Conservation (phyloP, 2,329 filamentous ascomycete species). For the Metarhizium album region DNA sequence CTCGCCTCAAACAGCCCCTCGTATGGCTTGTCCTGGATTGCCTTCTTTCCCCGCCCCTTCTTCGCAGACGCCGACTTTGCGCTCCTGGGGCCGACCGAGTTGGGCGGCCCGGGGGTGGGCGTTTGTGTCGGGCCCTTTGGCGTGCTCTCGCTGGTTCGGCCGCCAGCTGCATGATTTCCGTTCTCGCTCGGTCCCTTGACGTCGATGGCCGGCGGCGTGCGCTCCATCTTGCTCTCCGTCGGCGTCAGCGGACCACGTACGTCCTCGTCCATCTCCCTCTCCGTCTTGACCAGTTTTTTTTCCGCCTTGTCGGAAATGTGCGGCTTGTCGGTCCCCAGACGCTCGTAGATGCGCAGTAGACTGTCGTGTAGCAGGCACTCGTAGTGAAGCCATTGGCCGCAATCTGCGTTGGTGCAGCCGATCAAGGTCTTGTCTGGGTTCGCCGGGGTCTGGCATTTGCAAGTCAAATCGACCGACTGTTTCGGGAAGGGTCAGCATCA, state of each 20-base stretch:
- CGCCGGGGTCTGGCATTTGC: slow-evolving; percentile 48
- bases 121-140: slow-evolving; percentile 19
- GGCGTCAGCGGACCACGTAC: slow-evolving; percentile 37
- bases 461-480: slow-evolving; percentile 44
- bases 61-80: slow-evolving; percentile 18
- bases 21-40: slow-evolving; percentile 33
- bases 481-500: neutral
- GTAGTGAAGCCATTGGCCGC: slow-evolving; percentile 52
- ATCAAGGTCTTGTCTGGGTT: slow-evolving; percentile 52
- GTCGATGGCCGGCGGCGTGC: slow-evolving; percentile 39
- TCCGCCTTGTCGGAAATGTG: slow-evolving; percentile 38
- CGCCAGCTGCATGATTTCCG: slow-evolving; percentile 26
- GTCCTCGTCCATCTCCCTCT: slow-evolving; percentile 25
- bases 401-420: slow-evolving; percentile 43
- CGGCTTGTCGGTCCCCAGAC: slow-evolving; percentile 39
- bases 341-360: slow-evolving; percentile 37
- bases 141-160: slow-evolving; percentile 21
- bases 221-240: slow-evolving; percentile 35
- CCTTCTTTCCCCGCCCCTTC: slow-evolving; percentile 29
- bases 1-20: slow-evolving; percentile 40
- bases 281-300: slow-evolving; percentile 28
- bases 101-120: slow-evolving; percentile 20
- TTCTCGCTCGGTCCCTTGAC: slow-evolving; percentile 37
- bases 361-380: slow-evolving; percentile 49
- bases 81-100: slow-evolving; percentile 12